Conservation (phyloP, 2,329 filamentous ascomycete genomes). For the Ophiostoma himal-ulmi region DNA sequence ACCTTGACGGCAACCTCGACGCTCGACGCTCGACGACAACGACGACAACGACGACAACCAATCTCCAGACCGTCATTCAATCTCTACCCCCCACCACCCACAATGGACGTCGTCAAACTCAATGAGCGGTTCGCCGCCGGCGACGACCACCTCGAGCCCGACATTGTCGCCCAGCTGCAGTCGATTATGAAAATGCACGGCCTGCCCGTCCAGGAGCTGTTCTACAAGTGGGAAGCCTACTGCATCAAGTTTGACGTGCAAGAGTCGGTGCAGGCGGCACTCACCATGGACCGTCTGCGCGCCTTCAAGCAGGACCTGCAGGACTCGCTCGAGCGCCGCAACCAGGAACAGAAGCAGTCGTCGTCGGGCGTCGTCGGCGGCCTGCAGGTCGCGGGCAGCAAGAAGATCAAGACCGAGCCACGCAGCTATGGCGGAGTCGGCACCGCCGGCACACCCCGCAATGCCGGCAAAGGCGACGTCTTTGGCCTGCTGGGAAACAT, state of each 20-base stretch:
- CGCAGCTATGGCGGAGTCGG: slow-evolving; percentile 35
- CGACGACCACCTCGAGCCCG: slow-evolving; percentile 59
- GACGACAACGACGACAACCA: not conserved
- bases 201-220: slow-evolving; percentile 77
- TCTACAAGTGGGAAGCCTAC: slow-evolving; percentile 99
- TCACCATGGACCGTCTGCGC: slow-evolving; percentile 57
- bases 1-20: too few species aligned
- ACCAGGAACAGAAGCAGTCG: slow-evolving; percentile 9
- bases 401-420: slow-evolving; percentile 41
- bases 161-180: slow-evolving; percentile 73
- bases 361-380: not conserved
- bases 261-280: slow-evolving; percentile 64
- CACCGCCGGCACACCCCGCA: slow-evolving; percentile 49
- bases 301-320: slow-evolving; percentile 83
- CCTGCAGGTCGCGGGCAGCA: not conserved
- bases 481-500: slow-evolving; percentile 60
- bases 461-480: slow-evolving; percentile 58
- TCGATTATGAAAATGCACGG: slow-evolving; percentile 82
- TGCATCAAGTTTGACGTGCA: slow-evolving; percentile 59
- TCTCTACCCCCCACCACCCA: not conserved
- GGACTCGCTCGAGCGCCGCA: slow-evolving; percentile 61
- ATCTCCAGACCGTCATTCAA: too few species aligned
- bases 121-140: slow-evolving; percentile 50
- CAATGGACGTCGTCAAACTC: slow-evolving; percentile 41
- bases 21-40: not conserved